These are phyloP conservation scores for Sporothrix dimorphospora DNA, from an alignment of 2,329 filamentous ascomycete species.

Conservation along the genomic window DNA sequence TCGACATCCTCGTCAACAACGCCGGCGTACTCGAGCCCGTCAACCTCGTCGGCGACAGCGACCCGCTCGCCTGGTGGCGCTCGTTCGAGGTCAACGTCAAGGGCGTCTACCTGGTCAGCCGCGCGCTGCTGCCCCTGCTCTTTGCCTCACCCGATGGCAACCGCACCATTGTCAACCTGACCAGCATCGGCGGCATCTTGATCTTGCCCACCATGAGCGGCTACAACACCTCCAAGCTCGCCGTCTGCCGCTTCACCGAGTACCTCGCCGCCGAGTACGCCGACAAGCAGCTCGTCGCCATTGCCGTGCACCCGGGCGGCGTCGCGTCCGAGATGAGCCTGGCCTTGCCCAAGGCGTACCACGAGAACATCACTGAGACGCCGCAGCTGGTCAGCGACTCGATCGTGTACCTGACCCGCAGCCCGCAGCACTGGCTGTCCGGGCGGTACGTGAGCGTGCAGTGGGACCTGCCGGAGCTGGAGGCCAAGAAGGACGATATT, in stretches of 20 bases:
- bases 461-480: slow-evolving; percentile 53
- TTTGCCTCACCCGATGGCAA: slow-evolving; percentile 35
- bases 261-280: slow-evolving; percentile 52
- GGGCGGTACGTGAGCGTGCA: slow-evolving; percentile 49
- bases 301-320: slow-evolving; percentile 46
- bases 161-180: slow-evolving; percentile 51
- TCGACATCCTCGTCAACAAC: slow-evolving; percentile 33
- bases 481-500: slow-evolving; percentile 47
- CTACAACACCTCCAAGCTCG: slow-evolving; percentile 55
- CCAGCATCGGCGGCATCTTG: slow-evolving; percentile 48
- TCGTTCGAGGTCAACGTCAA: slow-evolving; percentile 26
- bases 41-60: slow-evolving; percentile 18
- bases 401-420: slow-evolving; percentile 47
- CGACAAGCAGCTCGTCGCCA: slow-evolving; percentile 46
- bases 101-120: slow-evolving; percentile 24
- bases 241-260: slow-evolving; percentile 49
- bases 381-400: slow-evolving; percentile 48
- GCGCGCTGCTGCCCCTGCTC: slow-evolving; percentile 26
- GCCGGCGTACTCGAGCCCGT: slow-evolving; percentile 25
- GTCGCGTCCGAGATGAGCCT: slow-evolving; percentile 43
- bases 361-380: slow-evolving; percentile 41
- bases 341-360: slow-evolving; percentile 14
- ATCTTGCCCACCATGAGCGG: slow-evolving; percentile 43
- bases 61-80: slow-evolving; percentile 28
- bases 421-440: slow-evolving; percentile 50